These are phyloP conservation scores for Yamadazyma buinensis DNA, from an alignment of 1,139 yeast species.

Conservation along the genomic window DNA sequence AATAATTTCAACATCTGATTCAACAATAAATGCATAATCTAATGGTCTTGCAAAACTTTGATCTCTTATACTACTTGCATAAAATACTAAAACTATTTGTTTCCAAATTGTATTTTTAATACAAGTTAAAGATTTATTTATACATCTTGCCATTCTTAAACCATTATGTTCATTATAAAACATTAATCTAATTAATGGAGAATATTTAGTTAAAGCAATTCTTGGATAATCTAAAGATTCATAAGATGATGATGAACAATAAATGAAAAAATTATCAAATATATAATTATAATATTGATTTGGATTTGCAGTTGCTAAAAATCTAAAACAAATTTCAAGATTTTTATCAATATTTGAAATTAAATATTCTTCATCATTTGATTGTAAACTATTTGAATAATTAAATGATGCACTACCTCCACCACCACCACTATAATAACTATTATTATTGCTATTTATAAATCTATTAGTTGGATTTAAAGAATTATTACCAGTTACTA, in stretches of 20 bases:
- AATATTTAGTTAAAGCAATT: constrained; percentile 34
- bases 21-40: constrained; percentile 37
- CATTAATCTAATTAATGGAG: constrained; percentile 50
- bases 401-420: neutral
- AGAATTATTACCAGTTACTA: neutral
- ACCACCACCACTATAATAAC: neutral
- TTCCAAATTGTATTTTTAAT: constrained; percentile 53
- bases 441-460: neutral
- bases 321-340: constrained; percentile 30
- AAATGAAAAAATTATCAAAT: constrained; percentile 31
- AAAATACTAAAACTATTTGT: constrained; percentile 48
- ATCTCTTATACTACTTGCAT: constrained; percentile 45
- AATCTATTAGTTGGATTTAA: neutral
- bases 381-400: too few relatives aligned
- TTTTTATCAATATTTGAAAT: constrained; percentile 13
- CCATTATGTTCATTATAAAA: constrained; percentile 43
- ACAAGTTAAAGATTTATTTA: constrained; percentile 35
- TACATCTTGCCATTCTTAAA: constrained; percentile 33
- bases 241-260: constrained; percentile 22
- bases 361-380: constrained; percentile 1
- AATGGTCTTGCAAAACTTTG: constrained; percentile 59
- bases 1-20: constrained; percentile 25
- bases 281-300: constrained; percentile 42
- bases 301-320: constrained; percentile 56
- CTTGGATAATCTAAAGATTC: constrained; percentile 45